Conservation (phyloP, 75 land plant genomes). For the Pinus tabuliformis region DNA sequence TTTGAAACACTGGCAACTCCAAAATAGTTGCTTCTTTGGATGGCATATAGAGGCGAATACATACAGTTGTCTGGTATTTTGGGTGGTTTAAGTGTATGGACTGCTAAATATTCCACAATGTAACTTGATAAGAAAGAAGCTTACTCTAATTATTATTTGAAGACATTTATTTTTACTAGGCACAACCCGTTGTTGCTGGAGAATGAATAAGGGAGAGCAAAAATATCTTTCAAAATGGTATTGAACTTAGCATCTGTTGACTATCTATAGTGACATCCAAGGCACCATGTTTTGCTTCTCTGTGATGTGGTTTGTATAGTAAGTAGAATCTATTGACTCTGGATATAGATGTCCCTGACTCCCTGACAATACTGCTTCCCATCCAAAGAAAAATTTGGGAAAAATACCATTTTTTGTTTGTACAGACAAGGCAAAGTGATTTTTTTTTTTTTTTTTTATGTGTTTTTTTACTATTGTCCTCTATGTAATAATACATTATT, state of each 20-base stretch:
- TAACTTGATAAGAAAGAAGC: neutral
- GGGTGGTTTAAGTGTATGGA: neutral
- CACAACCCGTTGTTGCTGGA: no score
- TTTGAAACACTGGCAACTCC: neutral
- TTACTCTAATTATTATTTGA: neutral
- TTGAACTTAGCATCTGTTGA: neutral
- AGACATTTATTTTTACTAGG: neutral
- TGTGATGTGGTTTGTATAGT: neutral
- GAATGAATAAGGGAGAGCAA: neutral
- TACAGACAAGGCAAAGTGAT: no score
- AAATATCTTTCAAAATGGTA: neutral
- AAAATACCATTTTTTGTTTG: no score
- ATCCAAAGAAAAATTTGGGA: no score
- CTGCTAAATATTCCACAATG: neutral
- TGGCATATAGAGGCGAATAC: neutral
- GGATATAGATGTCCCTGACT: no score
- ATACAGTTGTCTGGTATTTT: neutral
- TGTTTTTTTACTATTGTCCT: no score
- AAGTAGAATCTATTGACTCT: neutral
- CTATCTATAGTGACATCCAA: neutral
- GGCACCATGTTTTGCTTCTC: no score
- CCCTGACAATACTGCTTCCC: no score
- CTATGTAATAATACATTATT: no score
- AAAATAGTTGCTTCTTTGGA: neutral
- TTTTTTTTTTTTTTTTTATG: no score